Conservation (phyloP, 2,329 filamentous ascomycete species). For the Ceratocystis colombiana region DNA sequence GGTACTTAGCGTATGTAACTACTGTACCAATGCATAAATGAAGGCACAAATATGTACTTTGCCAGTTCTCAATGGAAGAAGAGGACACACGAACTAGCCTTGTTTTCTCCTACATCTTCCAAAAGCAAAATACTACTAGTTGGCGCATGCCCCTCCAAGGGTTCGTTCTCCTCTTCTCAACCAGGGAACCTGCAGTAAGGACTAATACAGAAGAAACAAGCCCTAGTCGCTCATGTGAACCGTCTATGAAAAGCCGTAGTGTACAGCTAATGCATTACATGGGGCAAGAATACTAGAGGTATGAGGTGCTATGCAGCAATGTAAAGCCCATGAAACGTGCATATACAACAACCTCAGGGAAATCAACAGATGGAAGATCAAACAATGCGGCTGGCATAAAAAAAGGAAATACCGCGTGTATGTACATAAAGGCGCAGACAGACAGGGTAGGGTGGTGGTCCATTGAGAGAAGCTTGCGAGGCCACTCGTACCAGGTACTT, state of each 20-base stretch:
- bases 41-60: neutral
- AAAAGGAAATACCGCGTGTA: slow-evolving; percentile 3
- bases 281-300: neutral
- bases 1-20: neutral
- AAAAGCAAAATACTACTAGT: neutral
- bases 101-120: neutral
- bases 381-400: neutral
- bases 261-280: neutral
- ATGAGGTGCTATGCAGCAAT: neutral
- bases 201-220: slow-evolving; percentile 1
- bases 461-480: neutral
- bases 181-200: neutral
- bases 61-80: neutral
- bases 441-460: neutral
- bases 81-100: neutral
- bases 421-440: neutral
- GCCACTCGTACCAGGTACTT: neutral
- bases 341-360: neutral
- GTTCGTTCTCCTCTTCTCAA: neutral
- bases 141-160: too few species aligned
- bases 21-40: neutral
- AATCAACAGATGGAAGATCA: neutral
- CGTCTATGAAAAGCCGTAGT: neutral
- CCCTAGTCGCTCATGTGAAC: neutral
- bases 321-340: neutral